These are phyloP conservation scores for Aureobasidium lini DNA, from an alignment of 2,329 filamentous ascomycete species.

Conservation along the genomic window DNA sequence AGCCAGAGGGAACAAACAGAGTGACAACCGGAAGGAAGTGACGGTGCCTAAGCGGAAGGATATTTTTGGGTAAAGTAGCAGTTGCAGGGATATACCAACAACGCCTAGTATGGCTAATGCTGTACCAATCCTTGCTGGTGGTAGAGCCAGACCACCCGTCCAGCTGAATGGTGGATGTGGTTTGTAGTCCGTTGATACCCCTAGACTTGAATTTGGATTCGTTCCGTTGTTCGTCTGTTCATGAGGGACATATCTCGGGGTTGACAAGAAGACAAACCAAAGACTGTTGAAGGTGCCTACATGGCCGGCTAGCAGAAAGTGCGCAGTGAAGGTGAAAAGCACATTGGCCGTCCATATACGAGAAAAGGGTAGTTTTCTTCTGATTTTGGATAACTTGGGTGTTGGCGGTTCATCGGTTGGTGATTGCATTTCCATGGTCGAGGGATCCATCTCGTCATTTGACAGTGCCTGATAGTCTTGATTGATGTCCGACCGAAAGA, in stretches of 20 bases:
- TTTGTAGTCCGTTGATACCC: slow-evolving; percentile 30
- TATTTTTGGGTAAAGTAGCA: slow-evolving; percentile 39
- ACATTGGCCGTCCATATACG: slow-evolving; percentile 42
- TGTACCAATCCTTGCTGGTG: slow-evolving; percentile 40
- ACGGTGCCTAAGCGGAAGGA: slow-evolving; percentile 36
- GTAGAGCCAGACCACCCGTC: slow-evolving; percentile 42
- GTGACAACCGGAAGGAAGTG: slow-evolving; percentile 33
- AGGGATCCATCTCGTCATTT: slow-evolving; percentile 16
- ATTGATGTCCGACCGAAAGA: slow-evolving; percentile 24
- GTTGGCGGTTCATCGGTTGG: slow-evolving; percentile 22
- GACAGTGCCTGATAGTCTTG: slow-evolving; percentile 26
- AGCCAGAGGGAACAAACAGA: slow-evolving; percentile 38
- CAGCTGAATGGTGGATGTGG: slow-evolving; percentile 38
- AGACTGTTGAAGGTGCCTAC: slow-evolving; percentile 43
- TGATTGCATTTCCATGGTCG: slow-evolving; percentile 23
- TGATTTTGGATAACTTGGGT: slow-evolving; percentile 14
- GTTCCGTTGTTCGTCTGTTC: slow-evolving; percentile 14
- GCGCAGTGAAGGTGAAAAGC: slow-evolving; percentile 35
- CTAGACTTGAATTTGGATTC: slow-evolving; percentile 28
- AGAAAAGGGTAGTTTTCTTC: slow-evolving; percentile 36
- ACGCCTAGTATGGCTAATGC: slow-evolving; percentile 41
- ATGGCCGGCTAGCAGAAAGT: slow-evolving; percentile 40
- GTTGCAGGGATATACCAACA: slow-evolving; percentile 40
- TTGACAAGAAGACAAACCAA: slow-evolving; percentile 44
- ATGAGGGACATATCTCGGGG: slow-evolving; percentile 31